Conservation (phyloP, 257 asterid species). For the Parsonsia alboflavescens region DNA sequence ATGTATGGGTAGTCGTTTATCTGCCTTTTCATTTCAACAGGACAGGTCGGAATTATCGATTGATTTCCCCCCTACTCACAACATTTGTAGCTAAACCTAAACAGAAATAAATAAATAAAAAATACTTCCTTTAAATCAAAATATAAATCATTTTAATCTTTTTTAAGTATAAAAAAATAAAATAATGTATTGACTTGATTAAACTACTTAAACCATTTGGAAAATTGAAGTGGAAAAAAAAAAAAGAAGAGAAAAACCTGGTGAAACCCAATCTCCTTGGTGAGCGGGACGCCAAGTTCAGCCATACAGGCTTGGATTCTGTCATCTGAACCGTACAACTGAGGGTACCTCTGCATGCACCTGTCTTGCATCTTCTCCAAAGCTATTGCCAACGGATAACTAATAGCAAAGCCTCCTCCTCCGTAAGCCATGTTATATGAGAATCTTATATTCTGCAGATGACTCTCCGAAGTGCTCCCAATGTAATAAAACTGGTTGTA, state of each 20-base stretch:
- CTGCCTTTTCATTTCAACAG: not conserved
- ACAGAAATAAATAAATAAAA: no score
- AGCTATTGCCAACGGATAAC: conserved; percentile 34
- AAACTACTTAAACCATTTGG: no score
- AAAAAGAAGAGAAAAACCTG: conserved; percentile 17
- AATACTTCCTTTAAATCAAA: no score
- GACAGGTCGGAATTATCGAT: not conserved
- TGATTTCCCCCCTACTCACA: not conserved
- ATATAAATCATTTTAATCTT: no score
- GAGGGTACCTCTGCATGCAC: conserved; percentile 30
- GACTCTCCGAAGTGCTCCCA: conserved; percentile 35
- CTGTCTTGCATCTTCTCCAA: conserved; percentile 36
- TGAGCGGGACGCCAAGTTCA: conserved; percentile 38
- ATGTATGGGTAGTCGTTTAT: not conserved
- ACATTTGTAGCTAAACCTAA: no score
- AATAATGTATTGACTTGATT: no score
- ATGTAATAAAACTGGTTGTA: conserved; percentile 35
- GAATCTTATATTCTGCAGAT: conserved; percentile 32
- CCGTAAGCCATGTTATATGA: conserved; percentile 45
- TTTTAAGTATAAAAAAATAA: no score
- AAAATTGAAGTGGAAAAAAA: no score
- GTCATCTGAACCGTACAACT: conserved; percentile 39
- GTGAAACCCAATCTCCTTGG: conserved; percentile 36
- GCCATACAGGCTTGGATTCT: conserved; percentile 40
- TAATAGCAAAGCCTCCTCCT: conserved; percentile 41